phyloP scores from a whole-genome alignment of 2,329 filamentous ascomycete species.

The Chrysosporium queenslandicum region DNA sequence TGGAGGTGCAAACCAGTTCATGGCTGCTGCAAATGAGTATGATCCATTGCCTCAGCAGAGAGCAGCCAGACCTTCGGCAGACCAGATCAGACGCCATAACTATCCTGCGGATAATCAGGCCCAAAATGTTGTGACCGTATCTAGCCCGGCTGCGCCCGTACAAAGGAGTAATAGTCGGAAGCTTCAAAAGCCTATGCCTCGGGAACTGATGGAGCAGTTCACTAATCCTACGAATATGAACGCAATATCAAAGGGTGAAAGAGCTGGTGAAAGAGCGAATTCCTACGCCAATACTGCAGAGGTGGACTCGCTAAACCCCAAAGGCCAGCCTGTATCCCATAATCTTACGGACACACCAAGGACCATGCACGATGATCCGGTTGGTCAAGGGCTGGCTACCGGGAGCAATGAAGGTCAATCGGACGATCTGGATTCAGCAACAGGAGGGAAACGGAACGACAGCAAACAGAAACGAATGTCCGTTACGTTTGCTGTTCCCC shows the following conservation, averaged over 20 bases:
- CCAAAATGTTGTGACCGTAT: background rate
- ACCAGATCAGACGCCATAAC: background rate
- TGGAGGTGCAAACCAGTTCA: slow-evolving; percentile 7
- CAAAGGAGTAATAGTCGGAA: slow-evolving; percentile 16
- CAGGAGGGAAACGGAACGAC: slow-evolving; percentile 20
- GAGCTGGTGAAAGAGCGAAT: background rate
- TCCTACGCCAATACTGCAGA: background rate
- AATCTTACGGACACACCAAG: background rate
- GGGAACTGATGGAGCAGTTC: background rate
- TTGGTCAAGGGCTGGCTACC: slow-evolving; percentile 7
- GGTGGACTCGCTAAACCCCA: background rate
- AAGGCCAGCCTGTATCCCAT: background rate
- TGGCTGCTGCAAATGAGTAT: background rate
- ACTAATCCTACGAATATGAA: background rate
- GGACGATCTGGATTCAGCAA: slow-evolving; percentile 16
- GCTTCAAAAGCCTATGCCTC: slow-evolving; percentile 16
- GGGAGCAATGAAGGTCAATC: slow-evolving; percentile 9
- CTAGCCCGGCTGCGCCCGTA: background rate
- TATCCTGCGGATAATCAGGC: background rate
- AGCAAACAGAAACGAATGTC: slow-evolving; percentile 31
- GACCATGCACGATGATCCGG: background rate
- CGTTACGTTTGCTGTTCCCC: slow-evolving; percentile 40
- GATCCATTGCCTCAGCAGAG: background rate
- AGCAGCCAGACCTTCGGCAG: background rate
- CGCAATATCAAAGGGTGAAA: background rate